Percentiles rank a stretch among this genome's conserved stretches.
phyloP scores from a whole-genome alignment of 2,329 filamentous ascomycete genomes.

The Fusarium protoensiforme region DNA sequence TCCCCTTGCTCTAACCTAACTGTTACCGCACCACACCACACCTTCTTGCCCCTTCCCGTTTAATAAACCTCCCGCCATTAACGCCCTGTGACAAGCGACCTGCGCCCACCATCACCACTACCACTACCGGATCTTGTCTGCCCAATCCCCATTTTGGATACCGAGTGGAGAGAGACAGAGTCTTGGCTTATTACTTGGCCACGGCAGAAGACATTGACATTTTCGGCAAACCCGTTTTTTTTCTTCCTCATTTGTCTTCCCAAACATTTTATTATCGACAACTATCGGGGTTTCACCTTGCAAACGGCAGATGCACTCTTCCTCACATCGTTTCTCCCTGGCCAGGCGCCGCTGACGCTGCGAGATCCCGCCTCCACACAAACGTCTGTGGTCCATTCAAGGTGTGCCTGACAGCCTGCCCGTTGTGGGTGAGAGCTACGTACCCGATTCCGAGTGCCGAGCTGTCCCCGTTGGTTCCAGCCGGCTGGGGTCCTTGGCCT shows the following conservation, averaged over 20 bases:
- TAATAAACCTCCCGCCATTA: not conserved
- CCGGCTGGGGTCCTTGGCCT: constrained; percentile 16
- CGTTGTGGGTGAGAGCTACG: constrained; percentile 5
- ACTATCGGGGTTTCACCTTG: not conserved
- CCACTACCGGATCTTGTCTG: constrained; percentile 3
- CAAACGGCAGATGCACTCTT: not conserved
- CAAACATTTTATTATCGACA: not conserved
- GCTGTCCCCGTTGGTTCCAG: not conserved
- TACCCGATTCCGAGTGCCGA: constrained; percentile 28
- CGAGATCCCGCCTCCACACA: constrained; percentile 14
- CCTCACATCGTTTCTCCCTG: not conserved
- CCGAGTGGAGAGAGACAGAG: not conserved
- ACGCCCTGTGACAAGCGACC: not conserved
- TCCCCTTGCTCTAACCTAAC: not conserved
- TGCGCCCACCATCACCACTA: not conserved
- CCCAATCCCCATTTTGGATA: constrained; percentile 1
- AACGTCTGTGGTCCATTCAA: not conserved
- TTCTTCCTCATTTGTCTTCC: not conserved
- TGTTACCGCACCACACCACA: not conserved
- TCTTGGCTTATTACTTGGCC: constrained; percentile 6
- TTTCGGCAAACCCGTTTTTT: not conserved
- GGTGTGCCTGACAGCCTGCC: not conserved
- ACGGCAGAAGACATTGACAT: not conserved
- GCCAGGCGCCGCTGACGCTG: constrained; percentile 33
- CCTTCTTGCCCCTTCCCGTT: not conserved